These are phyloP conservation scores for Trichoderma virens DNA, from an alignment of 495 filamentous ascomycete species.

Conservation along the genomic window DNA sequence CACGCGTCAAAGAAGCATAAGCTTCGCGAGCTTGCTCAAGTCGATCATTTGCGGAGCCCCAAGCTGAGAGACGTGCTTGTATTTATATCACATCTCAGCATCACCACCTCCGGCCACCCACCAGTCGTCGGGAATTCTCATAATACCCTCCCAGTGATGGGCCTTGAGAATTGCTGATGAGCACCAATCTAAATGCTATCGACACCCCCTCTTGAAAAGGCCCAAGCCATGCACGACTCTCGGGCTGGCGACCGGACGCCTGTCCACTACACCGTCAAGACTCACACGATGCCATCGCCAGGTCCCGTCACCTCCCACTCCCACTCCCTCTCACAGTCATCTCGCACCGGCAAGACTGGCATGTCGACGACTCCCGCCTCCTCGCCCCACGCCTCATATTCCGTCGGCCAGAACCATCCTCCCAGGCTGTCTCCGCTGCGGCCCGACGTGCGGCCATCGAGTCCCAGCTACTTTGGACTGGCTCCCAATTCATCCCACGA, in stretches of 20 bases:
- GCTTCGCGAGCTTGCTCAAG: no score
- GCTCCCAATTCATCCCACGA: slow-evolving; percentile 52
- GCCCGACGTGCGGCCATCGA: slow-evolving; percentile 40
- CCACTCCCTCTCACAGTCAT: slow-evolving; percentile 32
- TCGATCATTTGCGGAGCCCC: no score
- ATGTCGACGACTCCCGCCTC: slow-evolving; percentile 29
- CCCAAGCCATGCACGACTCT: slow-evolving; percentile 7
- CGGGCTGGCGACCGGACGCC: slow-evolving; percentile 10
- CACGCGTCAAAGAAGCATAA: no score
- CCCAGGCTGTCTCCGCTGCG: slow-evolving; percentile 31
- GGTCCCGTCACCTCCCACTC: slow-evolving; percentile 26
- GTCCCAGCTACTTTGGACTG: slow-evolving; percentile 80
- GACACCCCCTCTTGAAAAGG: background rate
- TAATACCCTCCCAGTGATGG: background rate
- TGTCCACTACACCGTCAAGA: slow-evolving; percentile 8
- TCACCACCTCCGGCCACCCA: no score
- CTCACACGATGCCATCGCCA: background rate
- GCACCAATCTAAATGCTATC: background rate
- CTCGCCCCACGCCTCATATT: slow-evolving; percentile 34
- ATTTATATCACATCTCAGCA: background rate
- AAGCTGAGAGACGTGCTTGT: background rate
- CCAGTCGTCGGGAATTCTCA: background rate
- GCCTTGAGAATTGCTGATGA: background rate
- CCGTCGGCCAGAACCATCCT: slow-evolving; percentile 36
- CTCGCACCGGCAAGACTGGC: slow-evolving; percentile 25